Base-by-base conservation (phyloP, 306 rosid genomes). In the Lagenaria siceraria region DNA sequence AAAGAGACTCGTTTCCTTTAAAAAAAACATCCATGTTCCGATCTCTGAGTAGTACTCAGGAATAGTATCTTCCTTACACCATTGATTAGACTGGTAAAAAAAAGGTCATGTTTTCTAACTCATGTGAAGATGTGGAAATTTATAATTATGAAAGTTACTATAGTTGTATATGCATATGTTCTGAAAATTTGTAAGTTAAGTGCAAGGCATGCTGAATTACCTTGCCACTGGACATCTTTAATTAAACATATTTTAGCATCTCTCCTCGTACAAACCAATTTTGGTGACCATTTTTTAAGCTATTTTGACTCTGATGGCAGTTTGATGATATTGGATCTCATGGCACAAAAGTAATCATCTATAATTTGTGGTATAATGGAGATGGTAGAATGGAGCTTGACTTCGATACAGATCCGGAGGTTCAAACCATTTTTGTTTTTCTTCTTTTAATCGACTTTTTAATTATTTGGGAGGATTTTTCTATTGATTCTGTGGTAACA, bases 341-440 rank as follows among this genome's bases (percentile, higher is more conserved):
- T 63, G 99, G 99, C 22, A 95, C 99, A 58, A 95, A 95, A 84
- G 96, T 90, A 79, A 83, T 95, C 52, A 72, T 95, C 84, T 95
- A 89, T 81, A 95, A 92, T 81, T 89, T 95, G 83, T 95, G 99
- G 99, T 77, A 76, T 79, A 86, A 82, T 56, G 91, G 87, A 18
- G 97, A 95, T 78, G 87, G 88, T 48, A 74, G 53, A 80, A 76
- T 83, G 83, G 99, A 95, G 83, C 84, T 95, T 27, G 96, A 95
- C 77, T 92, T 92, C 31, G 84, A 85, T 62, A 79, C 80, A 21
- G 97, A 95, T 75, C 90, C 86, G 29, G 82, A 84, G 97, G 99
- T 95, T 70, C 63, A 79, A 68, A 25, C 21, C 10, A 3, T 43
- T 43, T 43, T 7, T 43, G 10, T 43, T 2, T 72, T 75, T 38